Base-by-base conservation (phyloP, 2,329 filamentous ascomycete species). In the Ophidiomyces ophidiicola region DNA sequence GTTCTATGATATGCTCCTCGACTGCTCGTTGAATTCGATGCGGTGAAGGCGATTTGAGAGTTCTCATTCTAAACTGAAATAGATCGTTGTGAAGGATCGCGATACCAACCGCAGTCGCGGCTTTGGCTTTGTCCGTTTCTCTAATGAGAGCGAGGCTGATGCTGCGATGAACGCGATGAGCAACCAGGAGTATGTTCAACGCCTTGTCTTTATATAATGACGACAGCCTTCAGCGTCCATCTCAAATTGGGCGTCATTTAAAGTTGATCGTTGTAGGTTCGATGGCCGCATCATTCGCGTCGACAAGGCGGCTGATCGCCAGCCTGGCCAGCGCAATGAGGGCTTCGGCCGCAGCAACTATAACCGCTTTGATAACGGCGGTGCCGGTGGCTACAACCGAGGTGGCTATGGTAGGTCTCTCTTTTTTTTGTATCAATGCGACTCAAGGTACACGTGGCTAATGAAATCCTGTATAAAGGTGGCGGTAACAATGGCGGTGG, bases 81-180 rank as follows among this genome's bases (percentile, higher is more conserved):
- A 96, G 88, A 83, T 94, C 47, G 88, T 98, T 51, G 87, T 96
- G 55, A 96, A 94, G 69, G 88, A 98, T 63, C 84, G 87, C 56
- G 88, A 96, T 59, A 94, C 88, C 56, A 83, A 85, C 54, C 85
- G 88, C 62, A 94, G 87, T 71, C 84, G 90, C 62, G 90, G 90
- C 45, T 98, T 96, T 61, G 90, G 90, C 33, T 96, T 96, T 62
- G 88, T 98, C 48, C 82, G 87, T 53, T 98, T 88, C 66, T 67
- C 75, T 36, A 59, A 44, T 35, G 60, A 61, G 4, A 48, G 42
- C 11, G 64, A 67, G 36, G 63, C 64, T 5, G 59, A 66, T 23
- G 52, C 54, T 21, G 64, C 64, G 5, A 58, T 63, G 50, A 49
- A 49, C 15, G 54, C 49, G 5, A 64, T 67, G 64, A 66, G 63